A percentile compares a stretch with the other conserved stretches of the same genome.
phyloP scores from a whole-genome alignment of 1,139 yeast genomes.

The Suhomyces guaymorum region DNA sequence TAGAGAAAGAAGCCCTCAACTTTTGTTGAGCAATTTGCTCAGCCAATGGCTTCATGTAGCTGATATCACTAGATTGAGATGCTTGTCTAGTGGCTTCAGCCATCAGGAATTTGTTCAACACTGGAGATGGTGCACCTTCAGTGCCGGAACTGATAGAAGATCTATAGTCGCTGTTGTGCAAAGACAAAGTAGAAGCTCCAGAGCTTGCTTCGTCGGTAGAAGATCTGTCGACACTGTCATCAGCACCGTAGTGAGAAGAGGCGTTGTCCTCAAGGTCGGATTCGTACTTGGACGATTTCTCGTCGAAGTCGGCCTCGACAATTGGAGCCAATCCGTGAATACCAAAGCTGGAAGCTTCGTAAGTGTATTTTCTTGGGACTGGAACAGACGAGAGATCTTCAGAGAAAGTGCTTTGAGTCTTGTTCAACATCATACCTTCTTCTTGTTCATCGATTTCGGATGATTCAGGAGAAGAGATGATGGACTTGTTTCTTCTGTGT shows the following conservation, averaged over 20 bases:
- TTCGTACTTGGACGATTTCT: conserved; percentile 38
- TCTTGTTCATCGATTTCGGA: conserved; percentile 18
- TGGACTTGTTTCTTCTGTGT: conserved; percentile 17
- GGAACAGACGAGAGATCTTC: conserved; percentile 11
- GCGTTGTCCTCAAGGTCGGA: conserved; percentile 29
- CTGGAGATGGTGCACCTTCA: conserved; percentile 18
- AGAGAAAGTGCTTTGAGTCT: conserved; percentile 7
- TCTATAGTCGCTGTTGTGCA: conserved; percentile 42
- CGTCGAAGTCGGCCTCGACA: conserved; percentile 37
- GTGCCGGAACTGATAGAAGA: conserved; percentile 23
- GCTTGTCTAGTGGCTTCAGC: conserved; percentile 13
- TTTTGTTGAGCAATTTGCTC: conserved; percentile 4
- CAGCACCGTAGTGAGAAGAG: conserved; percentile 21
- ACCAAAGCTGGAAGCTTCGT: conserved; percentile 35
- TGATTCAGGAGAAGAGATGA: conserved; percentile 16
- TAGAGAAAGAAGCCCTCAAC: conserved; percentile 7
- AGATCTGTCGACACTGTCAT: conserved; percentile 18
- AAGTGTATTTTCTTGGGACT: conserved; percentile 14
- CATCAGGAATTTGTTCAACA: conserved; percentile 15
- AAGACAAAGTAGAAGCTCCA: conserved; percentile 42
- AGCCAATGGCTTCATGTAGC: conserved; percentile 16
- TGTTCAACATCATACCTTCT: conserved; percentile 11
- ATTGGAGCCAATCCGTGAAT: conserved; percentile 44
- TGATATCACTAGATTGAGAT: conserved; percentile 17
- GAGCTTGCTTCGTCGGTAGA: conserved; percentile 30